Conservation (phyloP, 768 basidiomycete species). For the Clavulina sp. region DNA sequence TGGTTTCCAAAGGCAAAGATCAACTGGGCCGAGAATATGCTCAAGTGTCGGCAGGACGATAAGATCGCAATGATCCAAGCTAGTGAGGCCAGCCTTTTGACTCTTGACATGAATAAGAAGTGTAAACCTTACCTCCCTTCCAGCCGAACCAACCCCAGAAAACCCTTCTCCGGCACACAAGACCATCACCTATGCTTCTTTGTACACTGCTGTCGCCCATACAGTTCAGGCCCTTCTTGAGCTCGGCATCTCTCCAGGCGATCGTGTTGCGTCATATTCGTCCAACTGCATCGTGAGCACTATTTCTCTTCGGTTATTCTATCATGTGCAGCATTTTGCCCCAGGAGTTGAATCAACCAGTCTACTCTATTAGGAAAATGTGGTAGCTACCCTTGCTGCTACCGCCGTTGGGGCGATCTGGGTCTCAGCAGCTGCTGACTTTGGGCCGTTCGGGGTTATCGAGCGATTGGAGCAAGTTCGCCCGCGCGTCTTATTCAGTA, state of each 20-base stretch:
- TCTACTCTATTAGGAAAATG: constrained; percentile 36
- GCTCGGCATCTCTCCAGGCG: constrained; percentile 40
- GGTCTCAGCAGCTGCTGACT: constrained; percentile 69
- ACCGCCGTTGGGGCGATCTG: constrained; percentile 63
- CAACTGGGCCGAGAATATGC: constrained; percentile 75
- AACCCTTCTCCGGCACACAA: constrained; percentile 25
- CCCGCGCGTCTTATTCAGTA: constrained; percentile 53
- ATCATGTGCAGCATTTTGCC: too few relatives aligned
- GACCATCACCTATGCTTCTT: constrained; percentile 34
- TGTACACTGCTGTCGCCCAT: constrained; percentile 39
- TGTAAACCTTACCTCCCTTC: too few relatives aligned
- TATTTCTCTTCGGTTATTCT: background rate
- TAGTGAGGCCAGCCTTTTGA: constrained; percentile 27
- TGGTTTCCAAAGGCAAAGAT: constrained; percentile 54
- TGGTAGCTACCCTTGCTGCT: constrained; percentile 47
- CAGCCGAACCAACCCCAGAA: constrained; percentile 46
- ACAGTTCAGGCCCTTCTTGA: constrained; percentile 38
- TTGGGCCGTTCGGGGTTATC: constrained; percentile 58
- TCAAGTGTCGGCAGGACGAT: constrained; percentile 35
- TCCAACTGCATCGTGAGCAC: constrained; percentile 57
- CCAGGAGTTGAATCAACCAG: background rate
- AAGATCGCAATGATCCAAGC: constrained; percentile 54
- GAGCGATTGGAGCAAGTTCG: constrained; percentile 74
- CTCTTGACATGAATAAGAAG: background rate
- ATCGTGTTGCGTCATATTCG: constrained; percentile 60